These are phyloP conservation scores for Penicillium canariense DNA, from an alignment of 495 filamentous ascomycete species.

Conservation along the genomic window DNA sequence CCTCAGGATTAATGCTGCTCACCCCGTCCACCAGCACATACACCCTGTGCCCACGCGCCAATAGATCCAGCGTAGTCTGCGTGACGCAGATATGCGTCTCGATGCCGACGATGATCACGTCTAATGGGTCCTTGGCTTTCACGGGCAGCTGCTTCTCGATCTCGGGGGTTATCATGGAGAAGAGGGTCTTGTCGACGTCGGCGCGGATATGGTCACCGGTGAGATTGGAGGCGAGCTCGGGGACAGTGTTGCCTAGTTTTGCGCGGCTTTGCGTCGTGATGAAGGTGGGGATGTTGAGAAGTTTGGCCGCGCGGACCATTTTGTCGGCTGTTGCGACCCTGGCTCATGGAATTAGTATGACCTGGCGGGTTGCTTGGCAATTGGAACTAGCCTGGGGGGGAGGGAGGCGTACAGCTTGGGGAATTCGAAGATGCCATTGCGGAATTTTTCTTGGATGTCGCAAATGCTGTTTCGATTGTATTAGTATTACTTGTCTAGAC, in stretches of 20 bases:
- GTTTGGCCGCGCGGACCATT: conserved; percentile 45
- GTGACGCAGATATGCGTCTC: conserved; percentile 94
- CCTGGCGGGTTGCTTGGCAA: conserved; percentile 1
- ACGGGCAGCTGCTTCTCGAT: conserved; percentile 37
- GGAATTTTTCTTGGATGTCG: conserved; percentile 94
- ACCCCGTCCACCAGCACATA: conserved; percentile 93
- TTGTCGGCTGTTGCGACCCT: conserved; percentile 41
- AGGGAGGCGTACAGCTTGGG: conserved; percentile 60
- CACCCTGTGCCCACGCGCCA: conserved; percentile 71
- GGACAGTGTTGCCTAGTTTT: conserved; percentile 73
- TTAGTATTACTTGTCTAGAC: conserved; percentile 10
- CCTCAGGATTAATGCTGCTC: conserved; percentile 76
- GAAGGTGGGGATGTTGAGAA: conserved; percentile 74
- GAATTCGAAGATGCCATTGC: conserved; percentile 76
- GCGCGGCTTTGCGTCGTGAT: conserved; percentile 79
- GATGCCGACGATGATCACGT: conserved; percentile 67
- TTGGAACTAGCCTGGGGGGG: background rate
- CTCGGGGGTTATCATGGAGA: conserved; percentile 72
- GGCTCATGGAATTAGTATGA: background rate
- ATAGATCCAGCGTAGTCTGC: conserved; percentile 82
- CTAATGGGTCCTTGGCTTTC: conserved; percentile 14
- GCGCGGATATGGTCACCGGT: conserved; percentile 42
- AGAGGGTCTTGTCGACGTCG: conserved; percentile 79
- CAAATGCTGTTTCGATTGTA: conserved; percentile 64
- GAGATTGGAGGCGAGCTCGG: conserved; percentile 57